phyloP scores from a whole-genome alignment of 441 rosid species.

The Pelargonium australe region DNA sequence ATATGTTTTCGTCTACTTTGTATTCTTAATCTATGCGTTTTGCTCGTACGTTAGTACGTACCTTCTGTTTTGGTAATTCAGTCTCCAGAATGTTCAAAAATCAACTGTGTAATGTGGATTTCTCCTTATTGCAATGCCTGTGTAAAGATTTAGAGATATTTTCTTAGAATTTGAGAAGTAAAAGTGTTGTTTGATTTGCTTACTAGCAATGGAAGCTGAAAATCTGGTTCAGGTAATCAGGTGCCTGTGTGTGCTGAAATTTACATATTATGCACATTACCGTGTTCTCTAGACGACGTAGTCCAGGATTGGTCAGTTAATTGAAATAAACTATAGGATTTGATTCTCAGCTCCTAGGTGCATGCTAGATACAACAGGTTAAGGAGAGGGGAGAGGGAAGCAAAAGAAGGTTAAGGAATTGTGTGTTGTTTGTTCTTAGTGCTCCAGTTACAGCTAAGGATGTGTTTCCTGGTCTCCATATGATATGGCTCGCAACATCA shows the following conservation, averaged over 20 bases:
- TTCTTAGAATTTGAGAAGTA: background rate
- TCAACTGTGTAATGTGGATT: background rate
- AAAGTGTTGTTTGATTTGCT: too few species aligned
- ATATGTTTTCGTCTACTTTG: background rate
- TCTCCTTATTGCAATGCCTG: background rate
- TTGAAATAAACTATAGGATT: background rate
- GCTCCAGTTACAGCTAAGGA: too few species aligned
- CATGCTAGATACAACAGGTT: too few species aligned
- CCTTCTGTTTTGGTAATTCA: background rate
- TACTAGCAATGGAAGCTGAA: background rate
- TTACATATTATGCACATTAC: background rate
- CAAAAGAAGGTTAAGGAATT: too few species aligned
- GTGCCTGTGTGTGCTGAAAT: background rate
- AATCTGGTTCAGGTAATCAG: background rate
- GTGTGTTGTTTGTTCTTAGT: too few species aligned
- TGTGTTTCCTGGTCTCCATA: too few species aligned
- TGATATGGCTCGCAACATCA: too few species aligned
- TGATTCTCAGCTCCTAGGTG: background rate
- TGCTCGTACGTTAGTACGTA: background rate
- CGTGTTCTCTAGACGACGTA: background rate
- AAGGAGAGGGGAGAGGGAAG: too few species aligned
- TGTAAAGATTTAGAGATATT: background rate
- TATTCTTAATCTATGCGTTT: background rate
- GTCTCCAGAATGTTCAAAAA: conserved; percentile 1
- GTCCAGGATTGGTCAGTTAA: background rate